Conservation (phyloP, 2,329 filamentous ascomycete species). For the Torrubiella hemipterigena region DNA sequence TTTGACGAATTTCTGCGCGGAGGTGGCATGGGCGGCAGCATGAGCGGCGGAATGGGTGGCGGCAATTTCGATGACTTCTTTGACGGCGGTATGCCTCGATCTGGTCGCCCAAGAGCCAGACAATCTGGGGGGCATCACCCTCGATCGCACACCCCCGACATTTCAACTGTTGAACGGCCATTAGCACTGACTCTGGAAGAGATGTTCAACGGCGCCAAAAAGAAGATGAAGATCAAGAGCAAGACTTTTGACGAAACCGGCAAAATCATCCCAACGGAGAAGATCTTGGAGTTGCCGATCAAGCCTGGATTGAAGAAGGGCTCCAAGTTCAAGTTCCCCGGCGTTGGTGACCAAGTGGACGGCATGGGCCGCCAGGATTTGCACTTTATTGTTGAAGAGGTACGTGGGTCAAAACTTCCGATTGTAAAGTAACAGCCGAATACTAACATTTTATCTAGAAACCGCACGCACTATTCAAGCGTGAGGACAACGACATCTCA, state of each 20-base stretch:
- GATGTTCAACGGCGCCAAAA: constrained; percentile 72
- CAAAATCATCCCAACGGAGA: constrained; percentile 77
- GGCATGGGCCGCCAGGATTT: constrained; percentile 92
- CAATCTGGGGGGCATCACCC: constrained; percentile 8
- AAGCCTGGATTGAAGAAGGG: constrained; percentile 93
- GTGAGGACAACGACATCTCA: constrained; percentile 79
- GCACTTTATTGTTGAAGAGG: constrained; percentile 90
- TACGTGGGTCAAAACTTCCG: constrained; percentile 33
- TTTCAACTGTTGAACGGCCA: constrained; percentile 80
- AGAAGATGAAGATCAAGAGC: constrained; percentile 97
- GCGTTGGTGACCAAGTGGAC: constrained; percentile 95
- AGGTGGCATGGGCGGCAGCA: constrained; percentile 34
- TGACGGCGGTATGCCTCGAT: constrained; percentile 21
- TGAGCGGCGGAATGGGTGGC: constrained; percentile 30
- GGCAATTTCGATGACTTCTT: constrained; percentile 36
- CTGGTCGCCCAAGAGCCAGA: constrained; percentile 18
- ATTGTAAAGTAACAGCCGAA: background rate
- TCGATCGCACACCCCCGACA: constrained; percentile 60
- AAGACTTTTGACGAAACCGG: constrained; percentile 84
- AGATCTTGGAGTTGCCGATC: constrained; percentile 87
- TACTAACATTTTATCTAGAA: constrained; percentile 52
- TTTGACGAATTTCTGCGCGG: constrained; percentile 71
- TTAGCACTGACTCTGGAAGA: constrained; percentile 78
- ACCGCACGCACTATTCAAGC: constrained; percentile 70
- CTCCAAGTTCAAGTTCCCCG: constrained; percentile 95